Percentiles rank a stretch among this genome's conserved stretches.
Evolutionary conservation across 768 basidiomycete species (phyloP).

Genomic region (Panus rudis): DNA sequence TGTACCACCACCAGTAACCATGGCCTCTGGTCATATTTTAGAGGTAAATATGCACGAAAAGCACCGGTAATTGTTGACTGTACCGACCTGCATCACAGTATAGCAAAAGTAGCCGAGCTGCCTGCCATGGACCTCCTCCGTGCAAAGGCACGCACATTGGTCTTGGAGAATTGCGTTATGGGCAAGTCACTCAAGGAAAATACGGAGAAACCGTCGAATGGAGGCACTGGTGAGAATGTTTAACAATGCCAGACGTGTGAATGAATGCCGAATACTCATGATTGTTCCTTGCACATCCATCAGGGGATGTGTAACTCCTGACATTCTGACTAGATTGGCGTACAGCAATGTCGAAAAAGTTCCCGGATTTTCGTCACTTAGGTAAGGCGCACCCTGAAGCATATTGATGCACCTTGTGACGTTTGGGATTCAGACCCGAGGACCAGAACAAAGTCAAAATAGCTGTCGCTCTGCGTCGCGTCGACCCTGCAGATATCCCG

Average conservation of each 20-base stretch:
- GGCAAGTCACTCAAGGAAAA: slow-evolving; percentile 34
- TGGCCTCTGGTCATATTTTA: slow-evolving; percentile 21
- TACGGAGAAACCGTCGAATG: slow-evolving; percentile 65
- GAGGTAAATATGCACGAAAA: slow-evolving; percentile 12
- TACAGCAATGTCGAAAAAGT: slow-evolving; percentile 33
- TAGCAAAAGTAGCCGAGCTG: slow-evolving; percentile 60
- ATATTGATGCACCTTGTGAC: not conserved
- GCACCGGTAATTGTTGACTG: not conserved
- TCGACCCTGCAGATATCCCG: slow-evolving; percentile 57
- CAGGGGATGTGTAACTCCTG: slow-evolving; percentile 69
- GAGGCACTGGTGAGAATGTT: slow-evolving; percentile 63
- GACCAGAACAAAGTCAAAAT: slow-evolving; percentile 59
- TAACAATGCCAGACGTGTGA: not conserved
- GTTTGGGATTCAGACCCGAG: slow-evolving; percentile 30
- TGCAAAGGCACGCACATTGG: slow-evolving; percentile 50
- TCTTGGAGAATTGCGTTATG: slow-evolving; percentile 62
- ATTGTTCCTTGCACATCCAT: slow-evolving; percentile 1
- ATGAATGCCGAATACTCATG: slow-evolving; percentile 2
- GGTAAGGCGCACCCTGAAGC: slow-evolving; percentile 29
- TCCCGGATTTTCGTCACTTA: slow-evolving; percentile 44
- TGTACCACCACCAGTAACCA: no score
- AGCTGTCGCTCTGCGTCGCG: slow-evolving; percentile 46
- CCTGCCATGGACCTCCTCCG: slow-evolving; percentile 57
- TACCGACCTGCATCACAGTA: slow-evolving; percentile 38
- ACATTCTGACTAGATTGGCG: slow-evolving; percentile 46